These are phyloP conservation scores for Trametes elegans DNA, from an alignment of 768 basidiomycete genomes.

Conservation along the genomic window DNA sequence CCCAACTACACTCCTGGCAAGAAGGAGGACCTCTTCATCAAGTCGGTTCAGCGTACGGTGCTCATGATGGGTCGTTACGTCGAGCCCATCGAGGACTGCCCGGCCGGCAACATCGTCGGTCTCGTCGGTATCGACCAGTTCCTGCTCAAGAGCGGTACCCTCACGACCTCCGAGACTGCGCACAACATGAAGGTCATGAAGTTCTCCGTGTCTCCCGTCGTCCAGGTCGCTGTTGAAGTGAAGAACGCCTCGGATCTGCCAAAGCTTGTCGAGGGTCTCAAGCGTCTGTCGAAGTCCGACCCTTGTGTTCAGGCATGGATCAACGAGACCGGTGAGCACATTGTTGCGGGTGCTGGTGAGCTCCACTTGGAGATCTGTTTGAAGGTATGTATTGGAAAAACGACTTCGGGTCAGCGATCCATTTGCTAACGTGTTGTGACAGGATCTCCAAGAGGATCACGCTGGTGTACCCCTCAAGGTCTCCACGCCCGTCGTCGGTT, in stretches of 20 bases:
- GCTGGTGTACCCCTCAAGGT: conserved; percentile 99
- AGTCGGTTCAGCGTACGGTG: conserved; percentile 97
- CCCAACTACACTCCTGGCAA: conserved; percentile 98
- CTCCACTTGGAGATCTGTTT: conserved; percentile 99
- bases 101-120: conserved; percentile 97
- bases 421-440: too few relatives aligned
- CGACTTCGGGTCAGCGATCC: too few relatives aligned
- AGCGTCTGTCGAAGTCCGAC: conserved; percentile 99
- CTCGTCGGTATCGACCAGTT: conserved; percentile 99
- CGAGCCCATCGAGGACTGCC: conserved; percentile 99
- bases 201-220: conserved; percentile 99
- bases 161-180: conserved; percentile 96
- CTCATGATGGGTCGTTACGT: conserved; percentile 99
- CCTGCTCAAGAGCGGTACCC: conserved; percentile 98
- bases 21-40: conserved; percentile 98
- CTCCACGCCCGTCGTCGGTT: conserved; percentile 96
- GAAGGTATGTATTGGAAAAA: conserved; percentile 77
- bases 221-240: conserved; percentile 98
- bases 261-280: conserved; percentile 99
- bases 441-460: conserved; percentile 99
- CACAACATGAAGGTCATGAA: conserved; percentile 99
- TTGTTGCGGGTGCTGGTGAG: conserved; percentile 99
- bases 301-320: conserved; percentile 99
- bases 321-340: conserved; percentile 90
- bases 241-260: conserved; percentile 99